Percentiles rank a stretch among this genome's conserved stretches.
phyloP scores from a whole-genome alignment of 73 alveolate genomes.

The Paramecium caudatum region DNA sequence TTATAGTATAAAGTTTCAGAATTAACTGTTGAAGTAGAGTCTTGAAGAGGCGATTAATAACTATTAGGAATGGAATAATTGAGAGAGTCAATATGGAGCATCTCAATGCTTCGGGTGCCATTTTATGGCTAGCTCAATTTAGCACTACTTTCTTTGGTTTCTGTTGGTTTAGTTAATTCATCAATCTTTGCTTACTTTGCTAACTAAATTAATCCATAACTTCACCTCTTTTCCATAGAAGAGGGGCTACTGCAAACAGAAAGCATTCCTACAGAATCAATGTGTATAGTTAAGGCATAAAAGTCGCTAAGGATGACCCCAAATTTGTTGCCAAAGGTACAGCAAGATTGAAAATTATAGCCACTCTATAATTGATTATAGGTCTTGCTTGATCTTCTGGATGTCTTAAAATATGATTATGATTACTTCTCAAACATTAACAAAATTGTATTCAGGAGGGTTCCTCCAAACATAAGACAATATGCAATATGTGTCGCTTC shows the following conservation, averaged over 20 bases:
- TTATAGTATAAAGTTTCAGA: constrained; percentile 5
- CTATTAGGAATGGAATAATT: neutral
- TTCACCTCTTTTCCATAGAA: constrained; percentile 53
- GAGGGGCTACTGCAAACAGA: constrained; percentile 30
- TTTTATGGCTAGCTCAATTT: too few species aligned
- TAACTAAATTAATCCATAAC: neutral
- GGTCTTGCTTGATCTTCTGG: constrained; percentile 33
- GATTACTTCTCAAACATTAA: constrained; percentile 56
- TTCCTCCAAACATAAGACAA: constrained; percentile 67
- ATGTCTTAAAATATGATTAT: neutral
- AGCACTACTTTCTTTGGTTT: too few species aligned
- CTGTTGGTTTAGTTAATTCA: too few species aligned
- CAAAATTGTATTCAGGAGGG: constrained; percentile 48
- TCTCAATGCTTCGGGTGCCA: too few species aligned
- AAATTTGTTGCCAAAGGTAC: neutral
- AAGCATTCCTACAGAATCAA: constrained; percentile 5
- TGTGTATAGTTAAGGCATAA: constrained; percentile 1
- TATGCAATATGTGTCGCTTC: constrained; percentile 64
- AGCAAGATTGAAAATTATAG: neutral
- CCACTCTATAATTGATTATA: constrained; percentile 1
- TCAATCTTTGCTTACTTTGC: constrained; percentile 10
- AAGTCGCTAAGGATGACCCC: neutral
- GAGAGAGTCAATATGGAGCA: too few species aligned
- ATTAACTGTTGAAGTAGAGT: neutral
- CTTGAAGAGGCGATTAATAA: neutral